Conservation (phyloP, 495 filamentous ascomycete species). For the Lichenothelia convexa region DNA sequence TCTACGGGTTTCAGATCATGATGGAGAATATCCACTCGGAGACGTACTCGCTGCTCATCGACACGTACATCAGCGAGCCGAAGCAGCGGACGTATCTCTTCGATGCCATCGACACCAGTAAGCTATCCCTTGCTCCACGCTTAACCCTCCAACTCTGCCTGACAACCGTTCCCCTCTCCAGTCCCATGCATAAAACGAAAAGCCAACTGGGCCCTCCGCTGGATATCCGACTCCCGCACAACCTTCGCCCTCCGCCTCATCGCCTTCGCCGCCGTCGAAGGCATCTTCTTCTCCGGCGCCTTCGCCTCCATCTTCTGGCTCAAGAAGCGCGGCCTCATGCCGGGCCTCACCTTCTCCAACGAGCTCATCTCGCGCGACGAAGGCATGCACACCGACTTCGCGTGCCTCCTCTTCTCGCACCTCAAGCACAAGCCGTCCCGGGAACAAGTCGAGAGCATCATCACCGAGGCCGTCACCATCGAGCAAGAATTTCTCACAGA, state of each 20-base stretch:
- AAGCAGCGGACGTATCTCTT: constrained; percentile 90
- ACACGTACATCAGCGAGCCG: constrained; percentile 98
- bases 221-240: constrained; percentile 82
- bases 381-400: constrained; percentile 98
- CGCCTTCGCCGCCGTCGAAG: constrained; percentile 94
- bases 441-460: constrained; percentile 67
- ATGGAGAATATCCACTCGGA: constrained; percentile 99
- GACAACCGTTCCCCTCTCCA: constrained; percentile 22
- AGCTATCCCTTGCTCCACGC: constrained; percentile 14
- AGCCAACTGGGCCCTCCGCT: constrained; percentile 90
- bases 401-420: constrained; percentile 90
- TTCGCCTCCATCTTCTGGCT: constrained; percentile 99
- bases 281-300: constrained; percentile 99
- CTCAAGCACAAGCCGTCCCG: constrained; percentile 75
- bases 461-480: constrained; percentile 80
- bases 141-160: no score
- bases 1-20: constrained; percentile 99
- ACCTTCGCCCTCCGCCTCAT: constrained; percentile 92
- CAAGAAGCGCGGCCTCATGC: constrained; percentile 99
- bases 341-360: constrained; percentile 96
- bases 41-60: constrained; percentile 97
- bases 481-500: constrained; percentile 98
- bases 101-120: constrained; percentile 95
- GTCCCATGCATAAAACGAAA: constrained; percentile 93
- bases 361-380: constrained; percentile 99